Conservation (phyloP, 2,329 filamentous ascomycete genomes). For the Epicoccum nigrum region DNA sequence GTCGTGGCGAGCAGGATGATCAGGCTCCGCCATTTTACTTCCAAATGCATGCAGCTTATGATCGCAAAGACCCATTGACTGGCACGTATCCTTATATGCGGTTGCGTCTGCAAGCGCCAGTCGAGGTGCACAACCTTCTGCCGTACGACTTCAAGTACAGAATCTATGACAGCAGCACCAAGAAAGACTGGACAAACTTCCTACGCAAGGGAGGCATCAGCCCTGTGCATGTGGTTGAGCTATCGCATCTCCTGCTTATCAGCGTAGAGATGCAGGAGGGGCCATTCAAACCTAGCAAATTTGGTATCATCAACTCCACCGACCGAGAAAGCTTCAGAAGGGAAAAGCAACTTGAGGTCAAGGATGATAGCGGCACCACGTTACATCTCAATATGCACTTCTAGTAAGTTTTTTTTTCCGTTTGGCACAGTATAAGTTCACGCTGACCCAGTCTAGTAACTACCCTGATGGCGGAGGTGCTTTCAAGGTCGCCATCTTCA, state of each 20-base stretch:
- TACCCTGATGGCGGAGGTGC: constrained; percentile 92
- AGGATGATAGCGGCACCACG: constrained; percentile 80
- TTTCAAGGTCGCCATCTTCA: constrained; percentile 94
- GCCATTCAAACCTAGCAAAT: constrained; percentile 91
- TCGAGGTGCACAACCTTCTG: constrained; percentile 91
- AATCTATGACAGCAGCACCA: constrained; percentile 98
- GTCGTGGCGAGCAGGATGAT: constrained; percentile 82
- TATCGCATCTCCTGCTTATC: constrained; percentile 89
- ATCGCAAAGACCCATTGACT: constrained; percentile 81
- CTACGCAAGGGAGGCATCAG: constrained; percentile 94
- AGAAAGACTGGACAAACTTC: constrained; percentile 99
- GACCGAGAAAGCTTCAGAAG: constrained; percentile 85
- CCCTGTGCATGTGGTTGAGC: constrained; percentile 94
- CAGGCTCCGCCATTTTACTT: constrained; percentile 88
- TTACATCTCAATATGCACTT: constrained; percentile 89
- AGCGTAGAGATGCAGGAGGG: constrained; percentile 98
- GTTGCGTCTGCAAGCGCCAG: constrained; percentile 85
- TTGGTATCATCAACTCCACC: constrained; percentile 94
- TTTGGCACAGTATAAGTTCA: too few species aligned
- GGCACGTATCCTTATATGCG: constrained; percentile 94
- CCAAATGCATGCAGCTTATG: constrained; percentile 86
- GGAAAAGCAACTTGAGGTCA: constrained; percentile 78
- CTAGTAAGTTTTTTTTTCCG: constrained; percentile 61
- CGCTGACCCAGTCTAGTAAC: constrained; percentile 49
- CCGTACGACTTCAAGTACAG: constrained; percentile 99